A percentile compares a stretch with the other conserved stretches of the same genome.
These are phyloP conservation scores for Haplographium delicatum DNA, from an alignment of 495 filamentous ascomycete species.

Conservation along the genomic window DNA sequence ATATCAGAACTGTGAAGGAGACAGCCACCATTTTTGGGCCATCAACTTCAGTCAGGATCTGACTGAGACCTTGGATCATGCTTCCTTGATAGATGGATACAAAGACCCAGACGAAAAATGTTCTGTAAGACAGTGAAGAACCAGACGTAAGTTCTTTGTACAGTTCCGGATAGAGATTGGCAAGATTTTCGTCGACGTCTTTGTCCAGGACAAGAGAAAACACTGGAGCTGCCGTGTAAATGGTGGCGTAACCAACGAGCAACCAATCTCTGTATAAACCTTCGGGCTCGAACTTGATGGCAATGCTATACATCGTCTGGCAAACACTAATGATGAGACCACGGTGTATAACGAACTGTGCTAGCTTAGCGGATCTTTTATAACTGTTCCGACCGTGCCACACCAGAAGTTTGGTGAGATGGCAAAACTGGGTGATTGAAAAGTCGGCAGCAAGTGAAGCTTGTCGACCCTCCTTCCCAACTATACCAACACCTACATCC, in stretches of 20 bases:
- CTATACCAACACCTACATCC: constrained; percentile 95
- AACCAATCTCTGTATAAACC: constrained; percentile 96
- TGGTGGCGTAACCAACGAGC: constrained; percentile 91
- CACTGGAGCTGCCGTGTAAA: constrained; percentile 93
- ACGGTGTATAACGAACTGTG: constrained; percentile 97
- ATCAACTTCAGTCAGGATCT: constrained; percentile 74
- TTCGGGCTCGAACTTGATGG: constrained; percentile 83
- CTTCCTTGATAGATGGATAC: constrained; percentile 93
- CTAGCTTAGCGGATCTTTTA: constrained; percentile 90
- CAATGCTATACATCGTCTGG: constrained; percentile 96
- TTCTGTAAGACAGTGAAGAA: constrained; percentile 78
- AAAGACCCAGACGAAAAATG: constrained; percentile 96
- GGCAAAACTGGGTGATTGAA: constrained; percentile 88
- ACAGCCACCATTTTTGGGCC: constrained; percentile 77
- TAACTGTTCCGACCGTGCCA: constrained; percentile 98
- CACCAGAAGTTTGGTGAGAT: constrained; percentile 93
- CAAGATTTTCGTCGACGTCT: constrained; percentile 88
- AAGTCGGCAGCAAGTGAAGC: constrained; percentile 95
- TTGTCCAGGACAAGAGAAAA: constrained; percentile 94
- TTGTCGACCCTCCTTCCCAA: constrained; percentile 95
- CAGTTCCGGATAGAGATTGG: constrained; percentile 93
- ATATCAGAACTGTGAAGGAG: constrained; percentile 83
- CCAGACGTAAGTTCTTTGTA: constrained; percentile 93
- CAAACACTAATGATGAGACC: constrained; percentile 92
- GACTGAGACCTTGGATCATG: constrained; percentile 87